These are phyloP conservation scores for Peribolospora kevripleyi DNA, from an alignment of 768 basidiomycete genomes.

Conservation along the genomic window DNA sequence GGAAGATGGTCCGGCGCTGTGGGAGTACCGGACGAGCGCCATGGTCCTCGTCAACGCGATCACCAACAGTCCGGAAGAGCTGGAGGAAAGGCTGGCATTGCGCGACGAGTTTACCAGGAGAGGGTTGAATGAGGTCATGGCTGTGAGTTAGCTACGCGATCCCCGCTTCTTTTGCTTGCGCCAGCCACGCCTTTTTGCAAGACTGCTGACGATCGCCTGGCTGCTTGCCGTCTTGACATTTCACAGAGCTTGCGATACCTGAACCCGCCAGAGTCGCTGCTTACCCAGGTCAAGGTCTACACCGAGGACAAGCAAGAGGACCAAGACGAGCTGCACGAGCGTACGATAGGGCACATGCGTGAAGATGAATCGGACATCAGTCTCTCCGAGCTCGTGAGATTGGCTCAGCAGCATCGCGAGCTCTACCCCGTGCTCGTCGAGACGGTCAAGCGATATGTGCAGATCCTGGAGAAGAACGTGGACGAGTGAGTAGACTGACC, in stretches of 20 bases:
- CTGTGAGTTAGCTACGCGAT: constrained; percentile 30
- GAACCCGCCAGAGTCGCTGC: constrained; percentile 47
- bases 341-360: constrained; percentile 17
- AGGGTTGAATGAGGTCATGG: constrained; percentile 59
- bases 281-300: constrained; percentile 59
- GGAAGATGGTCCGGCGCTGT: constrained; percentile 38
- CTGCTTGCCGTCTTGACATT: neutral
- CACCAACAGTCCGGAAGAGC: constrained; percentile 42
- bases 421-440: constrained; percentile 38
- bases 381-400: constrained; percentile 35
- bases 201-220: neutral
- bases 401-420: constrained; percentile 38
- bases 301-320: constrained; percentile 76
- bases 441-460: constrained; percentile 33
- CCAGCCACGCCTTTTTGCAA: neutral
- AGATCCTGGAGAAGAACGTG: constrained; percentile 32
- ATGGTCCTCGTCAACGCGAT: constrained; percentile 62
- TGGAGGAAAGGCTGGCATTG: constrained; percentile 55
- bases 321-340: constrained; percentile 56
- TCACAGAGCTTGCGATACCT: constrained; percentile 45
- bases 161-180: neutral
- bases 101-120: constrained; percentile 61
- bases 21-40: constrained; percentile 55
- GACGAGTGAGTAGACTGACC: constrained; percentile 29
- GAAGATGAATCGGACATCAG: constrained; percentile 24